Evolutionary conservation across 371 early-diverging fungal genomes (phyloP).

Genomic region (Mortierella polycephala): DNA sequence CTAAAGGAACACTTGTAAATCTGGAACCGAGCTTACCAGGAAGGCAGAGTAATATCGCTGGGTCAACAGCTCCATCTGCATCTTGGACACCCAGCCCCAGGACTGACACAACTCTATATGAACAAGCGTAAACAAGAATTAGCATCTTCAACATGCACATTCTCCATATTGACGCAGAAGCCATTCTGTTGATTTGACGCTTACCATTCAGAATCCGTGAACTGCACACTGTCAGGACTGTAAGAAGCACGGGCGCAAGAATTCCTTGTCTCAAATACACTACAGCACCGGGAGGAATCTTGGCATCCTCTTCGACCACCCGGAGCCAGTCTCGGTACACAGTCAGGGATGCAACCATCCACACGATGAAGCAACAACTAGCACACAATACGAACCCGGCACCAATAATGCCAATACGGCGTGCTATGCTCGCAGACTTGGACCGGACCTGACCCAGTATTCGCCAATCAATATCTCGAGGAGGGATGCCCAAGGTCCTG

Average conservation of each 20-base stretch:
- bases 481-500: slow-evolving; percentile 17
- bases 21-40: slow-evolving; percentile 8
- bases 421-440: background rate
- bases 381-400: slow-evolving; percentile 2
- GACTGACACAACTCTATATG: slow-evolving; percentile 20
- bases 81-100: slow-evolving; percentile 32
- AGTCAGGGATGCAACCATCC: slow-evolving; percentile 20
- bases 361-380: slow-evolving; percentile 17
- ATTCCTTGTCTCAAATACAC: slow-evolving; percentile 20
- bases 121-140: background rate
- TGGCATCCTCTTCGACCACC: slow-evolving; percentile 4
- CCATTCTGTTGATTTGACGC: no score
- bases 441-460: slow-evolving; percentile 16
- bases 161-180: no score
- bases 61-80: slow-evolving; percentile 21
- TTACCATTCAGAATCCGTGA: slow-evolving; percentile 39
- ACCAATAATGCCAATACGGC: background rate
- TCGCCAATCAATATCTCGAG: slow-evolving; percentile 32
- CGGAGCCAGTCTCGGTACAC: slow-evolving; percentile 25
- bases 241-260: slow-evolving; percentile 16
- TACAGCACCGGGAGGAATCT: background rate
- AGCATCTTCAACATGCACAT: background rate
- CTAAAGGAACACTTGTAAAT: no score
- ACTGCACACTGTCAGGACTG: slow-evolving; percentile 9
- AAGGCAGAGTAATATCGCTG: slow-evolving; percentile 20